Conservation (phyloP, 345 rosid genomes). For the Schrenkiella parvula region DNA sequence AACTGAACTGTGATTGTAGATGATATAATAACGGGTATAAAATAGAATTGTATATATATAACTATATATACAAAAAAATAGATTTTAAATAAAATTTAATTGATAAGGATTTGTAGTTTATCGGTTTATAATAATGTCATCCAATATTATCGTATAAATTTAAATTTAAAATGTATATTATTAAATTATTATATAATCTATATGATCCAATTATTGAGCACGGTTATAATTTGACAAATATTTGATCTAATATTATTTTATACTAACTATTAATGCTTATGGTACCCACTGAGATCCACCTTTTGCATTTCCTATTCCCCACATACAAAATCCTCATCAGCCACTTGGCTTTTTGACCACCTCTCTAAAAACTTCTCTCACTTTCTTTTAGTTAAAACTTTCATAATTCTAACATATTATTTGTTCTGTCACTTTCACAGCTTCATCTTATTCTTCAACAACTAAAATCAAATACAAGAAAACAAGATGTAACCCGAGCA, state of each 20-base stretch:
- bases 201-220: background rate
- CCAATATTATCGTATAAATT: too few species aligned
- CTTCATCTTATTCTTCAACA: constrained; percentile 2
- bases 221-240: constrained; percentile 1
- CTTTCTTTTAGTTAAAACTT: background rate
- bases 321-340: constrained; percentile 26
- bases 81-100: too few species aligned
- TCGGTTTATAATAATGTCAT: too few species aligned
- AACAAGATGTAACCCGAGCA: background rate
- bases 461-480: background rate
- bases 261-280: background rate
- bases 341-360: background rate
- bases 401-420: background rate
- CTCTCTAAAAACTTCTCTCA: background rate
- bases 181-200: too few species aligned
- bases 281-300: constrained; percentile 10
- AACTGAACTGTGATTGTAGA: background rate
- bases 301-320: constrained; percentile 31
- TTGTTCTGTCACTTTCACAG: background rate
- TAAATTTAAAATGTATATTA: too few species aligned
- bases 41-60: too few species aligned
- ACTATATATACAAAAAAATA: too few species aligned
- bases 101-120: too few species aligned
- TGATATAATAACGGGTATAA: background rate
- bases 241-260: background rate